Percentiles rank a stretch among this genome's conserved stretches.
Evolutionary conservation across 331 rosid genomes (phyloP).

Genomic region (Quercus lobata): DNA sequence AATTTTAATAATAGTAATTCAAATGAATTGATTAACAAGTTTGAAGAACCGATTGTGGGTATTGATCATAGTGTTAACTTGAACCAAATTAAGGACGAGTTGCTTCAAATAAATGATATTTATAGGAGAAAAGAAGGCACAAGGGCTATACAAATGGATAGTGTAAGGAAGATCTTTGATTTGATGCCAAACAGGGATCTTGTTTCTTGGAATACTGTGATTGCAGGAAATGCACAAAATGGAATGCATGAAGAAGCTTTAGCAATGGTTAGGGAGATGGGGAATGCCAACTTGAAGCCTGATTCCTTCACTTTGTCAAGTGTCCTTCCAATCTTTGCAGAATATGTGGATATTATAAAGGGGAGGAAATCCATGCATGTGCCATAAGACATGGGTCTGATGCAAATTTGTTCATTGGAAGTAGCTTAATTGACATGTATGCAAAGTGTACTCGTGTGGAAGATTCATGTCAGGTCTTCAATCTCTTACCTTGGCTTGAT

Average conservation of each 20-base stretch:
- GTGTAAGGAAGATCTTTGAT: conserved; percentile 35
- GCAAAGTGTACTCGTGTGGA: conserved; percentile 61
- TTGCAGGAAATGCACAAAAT: conserved; percentile 35
- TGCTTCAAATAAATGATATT: neutral
- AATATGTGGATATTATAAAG: conserved; percentile 40
- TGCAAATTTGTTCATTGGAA: conserved; percentile 62
- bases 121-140: neutral
- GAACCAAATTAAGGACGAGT: neutral
- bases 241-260: conserved; percentile 32
- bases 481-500: conserved; percentile 39
- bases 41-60: neutral
- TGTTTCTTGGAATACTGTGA: conserved; percentile 52
- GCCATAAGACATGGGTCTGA: conserved; percentile 62
- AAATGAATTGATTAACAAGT: neutral
- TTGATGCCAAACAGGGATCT: conserved; percentile 33
- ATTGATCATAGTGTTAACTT: neutral
- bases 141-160: neutral
- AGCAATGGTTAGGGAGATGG: conserved; percentile 32
- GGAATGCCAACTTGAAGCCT: conserved; percentile 25
- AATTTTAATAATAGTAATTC: neutral
- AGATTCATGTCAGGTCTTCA: conserved; percentile 44
- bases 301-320: conserved; percentile 49
- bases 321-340: conserved; percentile 44
- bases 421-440: conserved; percentile 85
- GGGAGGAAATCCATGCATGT: conserved; percentile 77